Conservation (phyloP, 257 asterid species). For the Salvia rosmarinus region DNA sequence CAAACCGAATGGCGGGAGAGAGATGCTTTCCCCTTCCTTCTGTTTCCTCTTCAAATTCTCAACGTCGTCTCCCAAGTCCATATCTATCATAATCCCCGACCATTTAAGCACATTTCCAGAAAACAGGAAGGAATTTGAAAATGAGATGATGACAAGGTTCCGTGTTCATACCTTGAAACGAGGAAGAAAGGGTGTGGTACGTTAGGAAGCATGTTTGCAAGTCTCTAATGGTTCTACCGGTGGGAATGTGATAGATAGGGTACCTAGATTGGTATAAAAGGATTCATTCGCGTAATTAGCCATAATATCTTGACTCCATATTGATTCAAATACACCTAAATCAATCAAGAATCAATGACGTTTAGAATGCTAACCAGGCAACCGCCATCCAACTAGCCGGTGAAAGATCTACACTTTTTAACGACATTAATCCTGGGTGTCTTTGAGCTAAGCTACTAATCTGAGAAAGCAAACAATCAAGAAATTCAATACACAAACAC, state of each 20-base stretch:
- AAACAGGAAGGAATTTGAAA: neutral
- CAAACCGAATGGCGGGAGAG: constrained; percentile 79
- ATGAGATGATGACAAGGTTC: neutral
- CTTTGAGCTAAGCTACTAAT: constrained; percentile 51
- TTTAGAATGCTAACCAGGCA: constrained; percentile 62
- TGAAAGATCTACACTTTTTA: constrained; percentile 78
- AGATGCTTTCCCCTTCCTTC: constrained; percentile 40
- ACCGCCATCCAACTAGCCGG: constrained; percentile 96
- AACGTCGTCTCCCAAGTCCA: constrained; percentile 40
- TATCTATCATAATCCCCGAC: constrained; percentile 31
- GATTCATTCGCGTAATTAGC: neutral
- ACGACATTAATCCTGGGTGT: constrained; percentile 63
- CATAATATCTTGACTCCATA: neutral
- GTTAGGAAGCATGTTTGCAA: constrained; percentile 75
- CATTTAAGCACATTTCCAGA: neutral
- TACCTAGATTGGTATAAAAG: constrained; percentile 48
- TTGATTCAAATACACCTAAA: neutral
- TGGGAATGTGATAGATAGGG: constrained; percentile 82
- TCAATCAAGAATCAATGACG: neutral
- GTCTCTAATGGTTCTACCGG: constrained; percentile 59
- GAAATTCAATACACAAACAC: constrained; percentile 24
- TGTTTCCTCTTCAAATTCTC: constrained; percentile 38
- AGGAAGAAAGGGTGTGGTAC: constrained; percentile 80
- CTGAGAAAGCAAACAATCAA: constrained; percentile 41
- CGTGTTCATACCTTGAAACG: constrained; percentile 64